A percentile compares a stretch with the other conserved stretches of the same genome.
Conservation (phyloP, 2,329 filamentous ascomycete genomes). For the Phoma sp. region DNA sequence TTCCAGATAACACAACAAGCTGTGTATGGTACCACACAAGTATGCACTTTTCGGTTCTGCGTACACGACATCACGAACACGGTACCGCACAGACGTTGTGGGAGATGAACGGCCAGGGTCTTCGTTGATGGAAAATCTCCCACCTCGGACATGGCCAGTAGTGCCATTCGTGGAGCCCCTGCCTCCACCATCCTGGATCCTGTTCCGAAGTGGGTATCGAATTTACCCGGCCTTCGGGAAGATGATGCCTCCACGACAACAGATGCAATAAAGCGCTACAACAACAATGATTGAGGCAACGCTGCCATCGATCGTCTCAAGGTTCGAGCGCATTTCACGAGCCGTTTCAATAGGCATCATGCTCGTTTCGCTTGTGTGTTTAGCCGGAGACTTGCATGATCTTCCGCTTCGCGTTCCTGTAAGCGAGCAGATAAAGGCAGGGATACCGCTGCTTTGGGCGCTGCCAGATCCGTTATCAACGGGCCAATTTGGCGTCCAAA, state of each 20-base stretch:
- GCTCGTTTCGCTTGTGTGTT: constrained; percentile 24
- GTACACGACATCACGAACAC: constrained; percentile 11
- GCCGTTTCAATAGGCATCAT: not conserved
- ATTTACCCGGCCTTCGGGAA: constrained; percentile 31
- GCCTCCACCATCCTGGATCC: constrained; percentile 37
- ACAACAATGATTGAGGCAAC: not conserved
- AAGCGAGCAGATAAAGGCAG: constrained; percentile 37
- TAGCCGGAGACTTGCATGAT: constrained; percentile 42
- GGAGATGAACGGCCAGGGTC: constrained; percentile 35
- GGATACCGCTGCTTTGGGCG: constrained; percentile 36
- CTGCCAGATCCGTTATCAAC: constrained; percentile 31
- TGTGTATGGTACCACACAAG: not conserved
- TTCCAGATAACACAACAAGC: constrained; percentile 6
- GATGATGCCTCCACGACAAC: constrained; percentile 7
- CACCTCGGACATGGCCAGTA: constrained; percentile 25
- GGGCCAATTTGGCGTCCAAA: constrained; percentile 36
- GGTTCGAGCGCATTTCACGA: not conserved
- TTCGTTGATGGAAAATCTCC: constrained; percentile 42
- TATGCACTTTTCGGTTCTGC: constrained; percentile 2
- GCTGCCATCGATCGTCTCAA: not conserved
- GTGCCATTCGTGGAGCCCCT: constrained; percentile 37
- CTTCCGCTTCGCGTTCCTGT: constrained; percentile 37
- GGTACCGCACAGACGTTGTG: constrained; percentile 8
- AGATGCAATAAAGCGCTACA: not conserved
- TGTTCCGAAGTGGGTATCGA: constrained; percentile 32